A percentile compares a stretch with the other conserved stretches of the same genome.
Conservation (phyloP, 176 grass and related monocot genomes). For the Poa pratensis region DNA sequence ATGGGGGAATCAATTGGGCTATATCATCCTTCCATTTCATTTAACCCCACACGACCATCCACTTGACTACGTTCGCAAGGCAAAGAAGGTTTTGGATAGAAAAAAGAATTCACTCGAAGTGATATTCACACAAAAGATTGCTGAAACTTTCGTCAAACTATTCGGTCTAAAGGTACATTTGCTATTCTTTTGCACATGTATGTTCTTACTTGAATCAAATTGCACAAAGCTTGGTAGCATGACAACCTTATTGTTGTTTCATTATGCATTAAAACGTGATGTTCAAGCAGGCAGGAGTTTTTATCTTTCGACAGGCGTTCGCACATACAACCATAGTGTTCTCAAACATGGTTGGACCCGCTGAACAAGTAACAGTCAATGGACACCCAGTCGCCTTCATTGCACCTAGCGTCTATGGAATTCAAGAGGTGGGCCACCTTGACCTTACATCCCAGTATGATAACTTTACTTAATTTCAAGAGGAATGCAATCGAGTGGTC, state of each 20-base stretch:
- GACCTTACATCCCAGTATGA: neutral
- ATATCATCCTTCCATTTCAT: constrained; percentile 52
- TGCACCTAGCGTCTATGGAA: constrained; percentile 68
- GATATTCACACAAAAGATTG: constrained; percentile 37
- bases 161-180: constrained; percentile 61
- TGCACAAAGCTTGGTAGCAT: neutral
- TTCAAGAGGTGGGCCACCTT: constrained; percentile 52
- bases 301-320: constrained; percentile 32
- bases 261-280: neutral
- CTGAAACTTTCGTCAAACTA: constrained; percentile 37
- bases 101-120: constrained; percentile 74
- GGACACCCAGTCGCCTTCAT: constrained; percentile 32
- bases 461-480: no score
- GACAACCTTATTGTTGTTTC: neutral
- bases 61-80: constrained; percentile 62
- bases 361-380: constrained; percentile 56
- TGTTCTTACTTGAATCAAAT: neutral
- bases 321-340: constrained; percentile 57
- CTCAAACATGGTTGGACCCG: constrained; percentile 67
- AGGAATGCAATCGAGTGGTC: no score
- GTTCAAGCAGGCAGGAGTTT: constrained; percentile 41
- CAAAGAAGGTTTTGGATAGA: constrained; percentile 45
- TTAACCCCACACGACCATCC: constrained; percentile 51
- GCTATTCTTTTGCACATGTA: neutral
- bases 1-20: constrained; percentile 65